phyloP scores from a whole-genome alignment of 176 grass and related monocot species.

The Puya raimondii region DNA sequence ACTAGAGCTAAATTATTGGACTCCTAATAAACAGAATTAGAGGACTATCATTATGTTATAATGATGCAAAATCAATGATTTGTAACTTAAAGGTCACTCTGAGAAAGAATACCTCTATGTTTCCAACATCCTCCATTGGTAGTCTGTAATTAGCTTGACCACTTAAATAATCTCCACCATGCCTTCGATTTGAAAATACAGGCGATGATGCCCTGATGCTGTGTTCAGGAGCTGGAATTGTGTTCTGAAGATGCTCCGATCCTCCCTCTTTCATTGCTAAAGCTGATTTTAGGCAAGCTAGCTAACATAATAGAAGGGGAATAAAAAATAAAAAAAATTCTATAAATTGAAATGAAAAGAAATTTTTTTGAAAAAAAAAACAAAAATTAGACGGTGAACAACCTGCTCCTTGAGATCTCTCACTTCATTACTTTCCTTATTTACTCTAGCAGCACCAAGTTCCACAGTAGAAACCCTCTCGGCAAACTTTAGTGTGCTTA shows the following conservation, averaged over 20 bases:
- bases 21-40: too few relatives aligned
- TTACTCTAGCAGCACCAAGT: constrained; percentile 86
- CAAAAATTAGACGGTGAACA: constrained; percentile 3
- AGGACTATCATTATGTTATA: background rate
- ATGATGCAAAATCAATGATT: background rate
- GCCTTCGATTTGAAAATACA: constrained; percentile 36
- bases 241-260: constrained; percentile 39
- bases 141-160: constrained; percentile 62
- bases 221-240: constrained; percentile 37
- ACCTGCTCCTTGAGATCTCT: constrained; percentile 94
- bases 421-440: constrained; percentile 90
- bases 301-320: constrained; percentile 30
- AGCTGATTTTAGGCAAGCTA: constrained; percentile 73
- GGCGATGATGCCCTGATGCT: constrained; percentile 49
- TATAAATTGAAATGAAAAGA: background rate
- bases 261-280: constrained; percentile 65
- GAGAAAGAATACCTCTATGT: constrained; percentile 71
- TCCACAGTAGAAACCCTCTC: constrained; percentile 98
- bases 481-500: constrained; percentile 97
- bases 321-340: constrained; percentile 22
- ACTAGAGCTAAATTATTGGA: background rate
- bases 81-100: background rate
- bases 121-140: constrained; percentile 95
- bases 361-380: constrained; percentile 10
- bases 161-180: constrained; percentile 53